A percentile compares a stretch with the other conserved stretches of the same genome.
phyloP scores from a whole-genome alignment of 257 asterid species.

The Primulina huaijiensis region DNA sequence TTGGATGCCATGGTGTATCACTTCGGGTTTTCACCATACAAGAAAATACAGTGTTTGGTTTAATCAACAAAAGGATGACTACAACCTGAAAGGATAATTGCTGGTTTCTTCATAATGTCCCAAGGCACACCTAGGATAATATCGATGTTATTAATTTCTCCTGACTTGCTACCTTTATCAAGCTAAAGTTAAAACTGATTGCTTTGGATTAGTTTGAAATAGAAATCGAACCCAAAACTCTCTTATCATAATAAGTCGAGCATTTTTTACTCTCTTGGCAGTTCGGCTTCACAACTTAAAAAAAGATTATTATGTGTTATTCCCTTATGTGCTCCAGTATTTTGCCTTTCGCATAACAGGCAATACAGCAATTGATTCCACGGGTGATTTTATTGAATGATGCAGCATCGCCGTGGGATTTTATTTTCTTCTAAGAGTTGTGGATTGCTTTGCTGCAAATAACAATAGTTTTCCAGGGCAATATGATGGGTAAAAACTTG shows the following conservation, averaged over 20 bases:
- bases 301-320: neutral
- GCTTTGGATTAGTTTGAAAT: neutral
- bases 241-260: neutral
- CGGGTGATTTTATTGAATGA: constrained; percentile 22
- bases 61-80: neutral
- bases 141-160: neutral
- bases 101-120: neutral
- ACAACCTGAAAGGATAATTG: neutral
- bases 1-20: neutral
- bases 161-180: neutral
- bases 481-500: constrained; percentile 69
- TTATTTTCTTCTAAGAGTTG: constrained; percentile 88
- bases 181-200: neutral
- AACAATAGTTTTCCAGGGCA: constrained; percentile 85
- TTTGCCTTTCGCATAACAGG: constrained; percentile 11
- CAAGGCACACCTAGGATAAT: neutral
- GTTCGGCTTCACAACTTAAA: neutral
- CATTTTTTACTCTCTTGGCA: neutral
- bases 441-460: constrained; percentile 85
- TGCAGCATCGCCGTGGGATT: constrained; percentile 82
- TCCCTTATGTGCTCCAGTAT: neutral
- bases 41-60: neutral
- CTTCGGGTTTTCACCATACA: neutral
- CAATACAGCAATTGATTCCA: constrained; percentile 24
- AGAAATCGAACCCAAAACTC: neutral